phyloP scores from a whole-genome alignment of 2,329 filamentous ascomycete genomes.

The Nemania diffusa region DNA sequence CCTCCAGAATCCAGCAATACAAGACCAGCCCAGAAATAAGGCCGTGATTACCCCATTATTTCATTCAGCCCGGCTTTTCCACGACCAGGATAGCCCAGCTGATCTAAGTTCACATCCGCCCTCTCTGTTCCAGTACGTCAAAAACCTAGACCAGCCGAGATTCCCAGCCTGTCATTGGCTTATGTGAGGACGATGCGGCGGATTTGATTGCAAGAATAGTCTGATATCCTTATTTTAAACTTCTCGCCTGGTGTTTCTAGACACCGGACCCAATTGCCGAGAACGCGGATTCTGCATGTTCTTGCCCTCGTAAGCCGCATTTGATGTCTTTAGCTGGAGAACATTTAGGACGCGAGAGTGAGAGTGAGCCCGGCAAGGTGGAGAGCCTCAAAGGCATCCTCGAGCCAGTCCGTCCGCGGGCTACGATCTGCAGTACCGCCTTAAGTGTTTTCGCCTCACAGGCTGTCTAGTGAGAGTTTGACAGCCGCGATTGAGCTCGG shows the following conservation, averaged over 20 bases:
- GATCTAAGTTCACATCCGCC: slow-evolving; percentile 32
- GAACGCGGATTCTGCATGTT: slow-evolving; percentile 17
- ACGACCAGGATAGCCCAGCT: slow-evolving; percentile 39
- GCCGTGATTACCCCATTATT: slow-evolving; percentile 36
- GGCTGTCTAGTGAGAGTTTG: slow-evolving; percentile 14
- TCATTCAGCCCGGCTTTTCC: slow-evolving; percentile 44
- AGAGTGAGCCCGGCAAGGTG: slow-evolving; percentile 42
- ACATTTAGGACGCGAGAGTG: slow-evolving; percentile 39
- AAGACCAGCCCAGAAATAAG: slow-evolving; percentile 18
- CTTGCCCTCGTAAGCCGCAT: slow-evolving; percentile 40
- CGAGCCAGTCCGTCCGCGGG: slow-evolving; percentile 37
- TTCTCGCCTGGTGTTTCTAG: slow-evolving; percentile 26
- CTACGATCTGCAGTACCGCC: slow-evolving; percentile 36
- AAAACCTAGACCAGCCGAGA: slow-evolving; percentile 30
- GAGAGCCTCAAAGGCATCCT: slow-evolving; percentile 36
- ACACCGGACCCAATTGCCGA: slow-evolving; percentile 15
- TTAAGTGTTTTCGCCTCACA: slow-evolving; percentile 19
- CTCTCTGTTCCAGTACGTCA: slow-evolving; percentile 20
- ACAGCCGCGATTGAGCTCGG: slow-evolving; percentile 11
- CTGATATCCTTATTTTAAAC: slow-evolving; percentile 6
- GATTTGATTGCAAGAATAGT: slow-evolving; percentile 16
- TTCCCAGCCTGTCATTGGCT: slow-evolving; percentile 39
- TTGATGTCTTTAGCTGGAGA: slow-evolving; percentile 47
- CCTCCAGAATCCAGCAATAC: slow-evolving; percentile 26
- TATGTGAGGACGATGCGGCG: slow-evolving; percentile 22